Base-by-base conservation (phyloP, 2,329 filamentous ascomycete genomes). In the Verticillium longisporum region DNA sequence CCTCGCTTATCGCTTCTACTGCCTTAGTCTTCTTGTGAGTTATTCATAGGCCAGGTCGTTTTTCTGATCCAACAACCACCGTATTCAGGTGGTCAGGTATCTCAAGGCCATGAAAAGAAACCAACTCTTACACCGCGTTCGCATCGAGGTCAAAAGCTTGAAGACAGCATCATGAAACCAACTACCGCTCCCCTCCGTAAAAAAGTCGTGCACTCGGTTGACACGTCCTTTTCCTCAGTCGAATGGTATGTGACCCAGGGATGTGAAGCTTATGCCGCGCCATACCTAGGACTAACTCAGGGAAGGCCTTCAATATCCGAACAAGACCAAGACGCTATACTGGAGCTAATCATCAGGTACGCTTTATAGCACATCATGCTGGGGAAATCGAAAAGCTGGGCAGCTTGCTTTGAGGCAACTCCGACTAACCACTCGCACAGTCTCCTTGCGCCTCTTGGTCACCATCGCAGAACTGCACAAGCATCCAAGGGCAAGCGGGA, bases 281-380 rank as follows among this genome's bases (percentile, higher is more conserved):
- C 21, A n/a, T n/a, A 13, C 3, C 1, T 15, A 15, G 55, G 4
- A 34, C 56, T 63, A 18, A 64, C 9, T 31, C 31, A 18, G n/a
- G 5, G 6, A 57, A 91, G 88, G 87, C 88, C 88, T 7, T 72
- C 79, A 53, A 79, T 89, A 54, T 76, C 78, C 1, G 69, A 74
- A 18, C 76, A 84, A 57, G 79, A 89, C 59, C 86, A 90, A 71
- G 81, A 87, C 58, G 78, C 80, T 4, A 87, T 90, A 41, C 70
- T 90, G 10, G 86, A 90, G 64, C 76, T 91, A 57, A 77, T 90
- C 5, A 89, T 84, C 82, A 82, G 78, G 88, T 90, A 79, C 67
- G 76, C 13, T 31, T 31, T n/a, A 38, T 18, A 54, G 6, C 38
- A 37, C 38, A 37, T 18, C 34, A 37, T 53, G 45, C 7, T 26